phyloP scores from a whole-genome alignment of 495 filamentous ascomycete species.

The Lepraria neglecta region DNA sequence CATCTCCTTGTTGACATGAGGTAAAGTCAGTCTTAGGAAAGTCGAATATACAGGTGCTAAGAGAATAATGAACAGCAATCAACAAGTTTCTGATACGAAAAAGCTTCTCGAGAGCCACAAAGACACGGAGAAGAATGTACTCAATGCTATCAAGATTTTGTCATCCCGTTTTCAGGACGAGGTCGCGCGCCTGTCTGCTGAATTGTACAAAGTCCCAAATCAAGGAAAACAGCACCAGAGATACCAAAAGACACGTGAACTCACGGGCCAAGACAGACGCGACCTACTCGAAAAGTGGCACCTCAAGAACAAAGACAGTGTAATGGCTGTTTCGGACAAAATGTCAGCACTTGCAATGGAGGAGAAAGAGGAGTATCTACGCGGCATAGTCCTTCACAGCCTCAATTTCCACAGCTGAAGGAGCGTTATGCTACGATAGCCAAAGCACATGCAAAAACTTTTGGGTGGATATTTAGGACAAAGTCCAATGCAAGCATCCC shows the following conservation, averaged over 20 bases:
- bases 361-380: neutral
- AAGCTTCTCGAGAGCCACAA: too few relatives aligned
- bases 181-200: too few relatives aligned
- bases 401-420: neutral
- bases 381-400: neutral
- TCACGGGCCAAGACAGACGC: too few relatives aligned
- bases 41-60: too few relatives aligned
- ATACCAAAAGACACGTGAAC: too few relatives aligned
- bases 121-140: too few relatives aligned
- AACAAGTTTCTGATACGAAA: neutral
- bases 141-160: too few relatives aligned
- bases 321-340: neutral
- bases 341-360: neutral
- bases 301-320: too few relatives aligned
- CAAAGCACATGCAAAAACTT: slow-evolving; percentile 26
- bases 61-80: neutral
- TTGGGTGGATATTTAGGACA: slow-evolving; percentile 28
- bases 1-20: slow-evolving; percentile 23
- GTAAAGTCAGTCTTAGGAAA: slow-evolving; percentile 10
- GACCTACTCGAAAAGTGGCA: too few relatives aligned
- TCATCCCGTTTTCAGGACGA: too few relatives aligned
- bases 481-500: neutral
- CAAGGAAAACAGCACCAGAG: too few relatives aligned
- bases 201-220: too few relatives aligned
- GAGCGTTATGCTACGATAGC: slow-evolving; percentile 1